These are phyloP conservation scores for Zalerion maritima DNA, from an alignment of 495 filamentous ascomycete species.

Conservation along the genomic window DNA sequence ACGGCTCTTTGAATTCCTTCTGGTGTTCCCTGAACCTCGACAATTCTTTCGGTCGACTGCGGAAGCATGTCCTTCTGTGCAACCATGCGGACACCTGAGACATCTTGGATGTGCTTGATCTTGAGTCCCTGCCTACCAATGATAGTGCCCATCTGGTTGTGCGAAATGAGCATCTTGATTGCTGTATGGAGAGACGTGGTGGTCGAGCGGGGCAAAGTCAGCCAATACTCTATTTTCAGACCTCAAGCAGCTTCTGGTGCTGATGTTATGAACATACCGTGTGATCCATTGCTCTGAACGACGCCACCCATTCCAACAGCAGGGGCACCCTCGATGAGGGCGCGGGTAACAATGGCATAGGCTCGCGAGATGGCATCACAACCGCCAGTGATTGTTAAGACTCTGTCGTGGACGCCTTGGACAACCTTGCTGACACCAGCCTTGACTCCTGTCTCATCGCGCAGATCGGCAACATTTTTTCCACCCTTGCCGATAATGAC, in stretches of 20 bases:
- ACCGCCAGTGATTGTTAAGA: conserved; percentile 82
- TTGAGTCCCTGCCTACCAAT: conserved; percentile 92
- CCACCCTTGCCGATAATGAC: conserved; percentile 97
- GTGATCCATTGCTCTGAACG: conserved; percentile 70
- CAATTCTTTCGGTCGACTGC: conserved; percentile 96
- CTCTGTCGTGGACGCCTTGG: conserved; percentile 89
- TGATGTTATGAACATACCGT: conserved; percentile 54
- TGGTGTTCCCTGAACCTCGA: conserved; percentile 86
- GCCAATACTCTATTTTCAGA: background rate
- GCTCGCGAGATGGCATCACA: conserved; percentile 77
- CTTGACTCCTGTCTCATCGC: conserved; percentile 93
- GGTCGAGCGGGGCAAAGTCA: background rate
- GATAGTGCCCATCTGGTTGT: conserved; percentile 99
- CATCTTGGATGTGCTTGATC: conserved; percentile 98
- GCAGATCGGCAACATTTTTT: conserved; percentile 93
- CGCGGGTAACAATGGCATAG: conserved; percentile 83
- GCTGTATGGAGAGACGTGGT: conserved; percentile 37
- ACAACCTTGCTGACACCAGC: conserved; percentile 98
- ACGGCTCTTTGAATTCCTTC: conserved; percentile 89
- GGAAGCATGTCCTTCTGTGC: conserved; percentile 99
- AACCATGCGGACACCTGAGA: conserved; percentile 93
- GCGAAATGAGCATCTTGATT: conserved; percentile 91
- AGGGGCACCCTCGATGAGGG: conserved; percentile 82
- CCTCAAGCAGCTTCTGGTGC: background rate
- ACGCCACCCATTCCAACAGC: conserved; percentile 89